Conservation (phyloP, 1,139 yeast species). For the Kodamaea derodonti region DNA sequence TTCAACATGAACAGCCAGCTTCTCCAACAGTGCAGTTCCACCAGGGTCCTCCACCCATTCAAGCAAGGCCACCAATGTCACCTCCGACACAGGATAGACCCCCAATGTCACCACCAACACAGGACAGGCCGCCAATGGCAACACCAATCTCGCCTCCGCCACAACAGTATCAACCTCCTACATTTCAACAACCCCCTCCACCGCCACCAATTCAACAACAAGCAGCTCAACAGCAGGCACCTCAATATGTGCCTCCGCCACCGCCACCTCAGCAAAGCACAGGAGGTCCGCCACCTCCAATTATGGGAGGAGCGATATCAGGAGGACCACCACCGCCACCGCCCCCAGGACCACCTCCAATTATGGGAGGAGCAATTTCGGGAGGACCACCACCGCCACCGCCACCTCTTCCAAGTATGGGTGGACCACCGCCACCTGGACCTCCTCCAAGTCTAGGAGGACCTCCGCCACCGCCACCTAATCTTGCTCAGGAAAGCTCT, state of each 20-base stretch:
- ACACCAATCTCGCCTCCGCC: conserved; percentile 11
- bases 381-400: conserved; percentile 8
- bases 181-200: conserved; percentile 15
- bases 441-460: conserved; percentile 17
- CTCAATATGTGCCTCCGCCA: neutral
- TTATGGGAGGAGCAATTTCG: conserved; percentile 14
- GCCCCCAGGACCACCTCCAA: conserved; percentile 36
- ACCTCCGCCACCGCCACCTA: conserved; percentile 28
- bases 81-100: conserved; percentile 9
- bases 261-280: conserved; percentile 7
- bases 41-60: conserved; percentile 17
- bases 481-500: no score
- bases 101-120: conserved; percentile 18
- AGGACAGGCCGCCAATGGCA: conserved; percentile 1
- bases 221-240: conserved; percentile 6
- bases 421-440: conserved; percentile 12
- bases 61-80: conserved; percentile 10
- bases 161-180: conserved; percentile 16
- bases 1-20: conserved; percentile 19
- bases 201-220: conserved; percentile 17
- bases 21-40: conserved; percentile 17
- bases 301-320: neutral
- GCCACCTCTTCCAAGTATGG: conserved; percentile 17
- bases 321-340: conserved; percentile 16
- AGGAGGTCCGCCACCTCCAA: conserved; percentile 22